A percentile compares a stretch with the other conserved stretches of the same genome.
Evolutionary conservation across 73 alveolate genomes (phyloP).

Genomic region (Paramecium sexaurelia): DNA sequence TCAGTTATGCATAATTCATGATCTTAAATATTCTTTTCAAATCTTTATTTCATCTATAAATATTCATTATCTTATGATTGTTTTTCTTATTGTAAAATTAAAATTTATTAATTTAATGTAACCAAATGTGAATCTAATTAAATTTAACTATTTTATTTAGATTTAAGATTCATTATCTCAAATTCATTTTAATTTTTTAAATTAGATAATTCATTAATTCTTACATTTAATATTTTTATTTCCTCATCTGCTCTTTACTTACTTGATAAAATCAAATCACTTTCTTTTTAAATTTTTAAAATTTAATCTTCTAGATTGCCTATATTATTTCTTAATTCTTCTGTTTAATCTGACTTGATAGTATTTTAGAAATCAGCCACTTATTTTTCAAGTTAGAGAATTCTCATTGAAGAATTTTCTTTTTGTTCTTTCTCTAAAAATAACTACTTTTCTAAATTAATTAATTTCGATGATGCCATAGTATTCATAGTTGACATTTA

Average conservation of each 20-base stretch:
- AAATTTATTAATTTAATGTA: background rate
- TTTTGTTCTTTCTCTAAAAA: background rate
- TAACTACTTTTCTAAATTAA: background rate
- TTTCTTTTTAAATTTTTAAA: background rate
- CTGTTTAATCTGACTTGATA: background rate
- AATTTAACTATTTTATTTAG: background rate
- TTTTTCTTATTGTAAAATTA: background rate
- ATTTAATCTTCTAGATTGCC: background rate
- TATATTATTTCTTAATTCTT: background rate
- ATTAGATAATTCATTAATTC: background rate
- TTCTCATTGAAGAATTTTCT: background rate
- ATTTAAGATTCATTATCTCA: background rate
- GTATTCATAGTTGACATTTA: background rate
- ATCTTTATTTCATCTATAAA: background rate
- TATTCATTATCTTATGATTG: background rate
- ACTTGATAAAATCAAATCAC: background rate
- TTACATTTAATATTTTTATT: background rate
- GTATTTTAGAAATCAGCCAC: background rate
- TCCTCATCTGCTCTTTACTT: constrained; percentile 15
- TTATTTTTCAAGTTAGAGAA: background rate
- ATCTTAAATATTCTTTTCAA: background rate
- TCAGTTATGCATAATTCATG: background rate
- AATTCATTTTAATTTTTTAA: background rate
- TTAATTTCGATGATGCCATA: background rate
- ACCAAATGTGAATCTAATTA: background rate